A percentile compares a stretch with the other conserved stretches of the same genome.
Conservation (phyloP, 1,284 basidiomycete genomes). For the Ceratorhiza oryzae-sativae region DNA sequence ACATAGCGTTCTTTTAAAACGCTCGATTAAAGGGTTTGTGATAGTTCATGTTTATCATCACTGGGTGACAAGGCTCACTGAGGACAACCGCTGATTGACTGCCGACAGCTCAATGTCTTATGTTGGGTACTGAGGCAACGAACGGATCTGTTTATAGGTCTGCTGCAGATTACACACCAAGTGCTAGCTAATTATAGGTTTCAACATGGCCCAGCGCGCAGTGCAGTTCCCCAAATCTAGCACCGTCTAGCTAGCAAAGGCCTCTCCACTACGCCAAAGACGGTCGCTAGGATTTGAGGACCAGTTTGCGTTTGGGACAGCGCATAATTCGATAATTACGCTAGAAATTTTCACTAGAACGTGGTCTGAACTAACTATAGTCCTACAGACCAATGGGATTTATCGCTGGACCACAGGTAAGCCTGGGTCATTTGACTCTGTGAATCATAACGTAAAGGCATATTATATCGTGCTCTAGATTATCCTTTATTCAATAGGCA, state of each 20-base stretch:
- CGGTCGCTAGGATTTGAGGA: not conserved
- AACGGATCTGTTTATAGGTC: too few relatives aligned
- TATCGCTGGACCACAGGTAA: not conserved
- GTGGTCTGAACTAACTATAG: not conserved
- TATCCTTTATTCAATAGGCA: not conserved
- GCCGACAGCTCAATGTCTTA: too few relatives aligned
- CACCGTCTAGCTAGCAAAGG: not conserved
- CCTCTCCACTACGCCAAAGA: constrained; percentile 5
- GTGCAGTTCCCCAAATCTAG: not conserved
- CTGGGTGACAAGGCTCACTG: too few relatives aligned
- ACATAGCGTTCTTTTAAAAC: too few relatives aligned
- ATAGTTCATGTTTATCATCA: too few relatives aligned
- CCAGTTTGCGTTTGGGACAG: constrained; percentile 5
- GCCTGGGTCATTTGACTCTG: not conserved
- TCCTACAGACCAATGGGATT: not conserved
- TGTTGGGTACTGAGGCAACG: too few relatives aligned
- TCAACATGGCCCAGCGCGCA: not conserved
- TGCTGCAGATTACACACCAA: too few relatives aligned
- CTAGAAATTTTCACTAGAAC: not conserved
- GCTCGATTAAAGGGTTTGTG: too few relatives aligned
- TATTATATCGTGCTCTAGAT: not conserved
- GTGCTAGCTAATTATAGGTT: constrained; percentile 2
- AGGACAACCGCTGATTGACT: too few relatives aligned
- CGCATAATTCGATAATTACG: not conserved
- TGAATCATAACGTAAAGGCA: too few relatives aligned